These are phyloP conservation scores for Lasiodiplodia citricola DNA, from an alignment of 2,329 filamentous ascomycete genomes.

Conservation along the genomic window DNA sequence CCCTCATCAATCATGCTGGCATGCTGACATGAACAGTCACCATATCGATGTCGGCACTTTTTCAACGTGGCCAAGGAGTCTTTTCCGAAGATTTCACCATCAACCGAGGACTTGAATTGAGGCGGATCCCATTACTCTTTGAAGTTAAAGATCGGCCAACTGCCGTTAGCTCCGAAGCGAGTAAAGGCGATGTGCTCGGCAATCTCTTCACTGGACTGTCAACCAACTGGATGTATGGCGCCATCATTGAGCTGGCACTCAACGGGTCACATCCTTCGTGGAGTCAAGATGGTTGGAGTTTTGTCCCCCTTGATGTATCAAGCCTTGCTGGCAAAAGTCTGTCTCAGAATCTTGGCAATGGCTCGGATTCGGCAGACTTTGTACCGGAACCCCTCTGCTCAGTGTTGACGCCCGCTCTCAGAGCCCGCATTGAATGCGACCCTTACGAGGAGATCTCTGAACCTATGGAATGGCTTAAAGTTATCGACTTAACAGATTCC, in stretches of 20 bases:
- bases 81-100: background rate
- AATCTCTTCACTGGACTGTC: conserved; percentile 24
- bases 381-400: background rate
- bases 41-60: background rate
- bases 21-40: background rate
- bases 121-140: background rate
- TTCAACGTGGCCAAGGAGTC: background rate
- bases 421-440: background rate
- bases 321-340: too few species aligned
- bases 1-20: background rate
- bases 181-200: background rate
- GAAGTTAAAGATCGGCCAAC: background rate
- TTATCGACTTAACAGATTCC: background rate
- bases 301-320: conserved; percentile 14
- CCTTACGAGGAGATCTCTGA: background rate
- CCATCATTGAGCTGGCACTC: conserved; percentile 27
- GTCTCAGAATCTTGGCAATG: background rate
- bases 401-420: background rate
- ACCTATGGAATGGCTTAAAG: background rate
- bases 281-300: conserved; percentile 30
- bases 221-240: conserved; percentile 30
- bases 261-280: conserved; percentile 30
- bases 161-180: too few species aligned
- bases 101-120: background rate
- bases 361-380: background rate